phyloP scores from a whole-genome alignment of 2,329 filamentous ascomycete genomes.

The Ceratocystis alfenasii region DNA sequence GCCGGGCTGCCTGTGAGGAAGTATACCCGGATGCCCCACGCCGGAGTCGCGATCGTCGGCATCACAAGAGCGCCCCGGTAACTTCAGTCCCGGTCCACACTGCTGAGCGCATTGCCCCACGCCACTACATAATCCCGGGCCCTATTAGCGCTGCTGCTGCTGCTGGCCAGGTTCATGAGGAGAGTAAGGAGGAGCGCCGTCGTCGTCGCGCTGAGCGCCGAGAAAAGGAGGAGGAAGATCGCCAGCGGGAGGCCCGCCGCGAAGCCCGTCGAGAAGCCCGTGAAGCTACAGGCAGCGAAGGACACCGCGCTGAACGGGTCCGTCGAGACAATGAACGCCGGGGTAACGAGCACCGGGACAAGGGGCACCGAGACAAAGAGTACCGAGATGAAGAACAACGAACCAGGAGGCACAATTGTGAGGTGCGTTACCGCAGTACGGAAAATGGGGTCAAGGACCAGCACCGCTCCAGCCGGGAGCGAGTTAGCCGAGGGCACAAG shows the following conservation, averaged over 20 bases:
- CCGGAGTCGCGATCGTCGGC: not conserved
- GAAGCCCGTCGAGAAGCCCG: not conserved
- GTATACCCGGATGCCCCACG: constrained; percentile 12
- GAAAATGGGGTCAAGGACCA: not conserved
- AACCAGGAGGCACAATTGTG: not conserved
- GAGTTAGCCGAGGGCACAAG: constrained; percentile 1
- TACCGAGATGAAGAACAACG: not conserved
- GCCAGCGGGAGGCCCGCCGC: not conserved
- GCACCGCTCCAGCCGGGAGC: not conserved
- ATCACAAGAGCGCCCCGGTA: not conserved
- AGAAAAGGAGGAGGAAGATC: not conserved
- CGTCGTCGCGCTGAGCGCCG: not conserved
- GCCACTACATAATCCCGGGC: constrained; percentile 4
- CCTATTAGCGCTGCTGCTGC: not conserved
- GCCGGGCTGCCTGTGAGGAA: constrained; percentile 14
- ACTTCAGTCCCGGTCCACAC: not conserved
- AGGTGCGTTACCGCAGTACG: not conserved
- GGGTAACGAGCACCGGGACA: not conserved
- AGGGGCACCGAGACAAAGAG: not conserved
- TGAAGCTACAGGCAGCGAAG: not conserved
- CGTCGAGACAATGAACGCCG: not conserved
- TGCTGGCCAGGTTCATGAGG: not conserved
- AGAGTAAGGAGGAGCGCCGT: not conserved
- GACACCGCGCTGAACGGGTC: not conserved
- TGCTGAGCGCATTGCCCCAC: not conserved